Percentiles rank a stretch among this genome's conserved stretches.
These are phyloP conservation scores for Glonium stellatum DNA, from an alignment of 495 filamentous ascomycete genomes.

Conservation along the genomic window DNA sequence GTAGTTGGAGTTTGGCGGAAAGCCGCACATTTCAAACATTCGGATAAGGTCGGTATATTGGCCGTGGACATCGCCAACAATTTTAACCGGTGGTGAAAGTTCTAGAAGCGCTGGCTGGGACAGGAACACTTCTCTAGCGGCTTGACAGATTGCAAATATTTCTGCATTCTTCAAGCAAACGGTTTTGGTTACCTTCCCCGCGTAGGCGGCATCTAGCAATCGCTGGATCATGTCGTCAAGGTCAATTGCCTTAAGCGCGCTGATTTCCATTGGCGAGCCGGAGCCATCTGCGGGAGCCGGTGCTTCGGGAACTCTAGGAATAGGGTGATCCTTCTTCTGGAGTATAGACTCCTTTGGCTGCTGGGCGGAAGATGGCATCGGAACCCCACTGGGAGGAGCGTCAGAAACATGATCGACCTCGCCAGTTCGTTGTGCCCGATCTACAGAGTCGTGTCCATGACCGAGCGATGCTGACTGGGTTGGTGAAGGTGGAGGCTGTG, in stretches of 20 bases:
- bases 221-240: conserved; percentile 96
- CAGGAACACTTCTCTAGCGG: conserved; percentile 80
- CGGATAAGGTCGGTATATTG: conserved; percentile 97
- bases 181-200: conserved; percentile 93
- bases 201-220: conserved; percentile 88
- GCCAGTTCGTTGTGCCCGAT: conserved; percentile 71
- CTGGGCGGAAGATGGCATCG: conserved; percentile 40
- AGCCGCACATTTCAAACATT: conserved; percentile 99
- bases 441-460: conserved; percentile 67
- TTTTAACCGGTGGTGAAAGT: conserved; percentile 94
- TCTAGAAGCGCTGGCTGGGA: conserved; percentile 89
- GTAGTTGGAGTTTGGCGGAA: conserved; percentile 88
- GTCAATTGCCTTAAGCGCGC: conserved; percentile 82
- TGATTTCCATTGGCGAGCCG: conserved; percentile 51
- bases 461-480: conserved; percentile 73
- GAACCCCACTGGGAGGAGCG: conserved; percentile 64
- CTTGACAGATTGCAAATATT: conserved; percentile 84
- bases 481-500: conserved; percentile 82
- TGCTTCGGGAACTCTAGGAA: conserved; percentile 23
- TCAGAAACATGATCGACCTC: conserved; percentile 98
- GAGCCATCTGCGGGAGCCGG: conserved; percentile 23
- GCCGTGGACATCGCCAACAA: conserved; percentile 96
- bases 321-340: conserved; percentile 56
- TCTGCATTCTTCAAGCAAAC: conserved; percentile 97
- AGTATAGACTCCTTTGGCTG: conserved; percentile 73